These are phyloP conservation scores for Hypoxylon lienhwacheense DNA, from an alignment of 495 filamentous ascomycete genomes.

Conservation along the genomic window DNA sequence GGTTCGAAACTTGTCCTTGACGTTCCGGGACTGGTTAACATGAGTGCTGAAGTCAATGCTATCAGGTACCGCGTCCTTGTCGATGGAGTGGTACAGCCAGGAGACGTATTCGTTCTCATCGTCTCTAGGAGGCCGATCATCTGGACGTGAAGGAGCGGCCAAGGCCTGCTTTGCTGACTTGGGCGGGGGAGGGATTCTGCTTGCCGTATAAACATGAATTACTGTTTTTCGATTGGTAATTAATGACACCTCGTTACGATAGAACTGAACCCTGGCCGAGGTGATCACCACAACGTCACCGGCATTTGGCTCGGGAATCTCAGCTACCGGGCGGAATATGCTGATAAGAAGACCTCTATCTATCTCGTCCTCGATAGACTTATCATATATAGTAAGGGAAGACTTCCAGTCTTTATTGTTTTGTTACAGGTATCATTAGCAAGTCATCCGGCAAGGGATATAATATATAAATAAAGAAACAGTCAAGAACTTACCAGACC, in stretches of 20 bases:
- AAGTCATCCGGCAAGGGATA: neutral
- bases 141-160: slow-evolving; percentile 3
- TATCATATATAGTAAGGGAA: slow-evolving; percentile 43
- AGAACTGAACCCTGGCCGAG: slow-evolving; percentile 45
- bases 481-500: slow-evolving; percentile 41
- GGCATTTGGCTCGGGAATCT: slow-evolving; percentile 44
- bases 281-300: slow-evolving; percentile 49
- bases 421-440: slow-evolving; percentile 8
- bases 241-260: slow-evolving; percentile 39
- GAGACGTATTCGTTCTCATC: slow-evolving; percentile 46
- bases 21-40: slow-evolving; percentile 40
- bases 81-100: slow-evolving; percentile 44
- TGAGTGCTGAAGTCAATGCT: slow-evolving; percentile 49
- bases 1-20: slow-evolving; percentile 61
- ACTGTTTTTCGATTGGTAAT: slow-evolving; percentile 41
- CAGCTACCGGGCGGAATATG: slow-evolving; percentile 46
- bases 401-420: slow-evolving; percentile 51
- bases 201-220: slow-evolving; percentile 45
- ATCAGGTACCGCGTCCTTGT: slow-evolving; percentile 48
- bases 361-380: slow-evolving; percentile 40
- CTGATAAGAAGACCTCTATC: slow-evolving; percentile 38
- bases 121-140: slow-evolving; percentile 18
- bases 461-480: neutral
- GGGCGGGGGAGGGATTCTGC: slow-evolving; percentile 45
- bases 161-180: slow-evolving; percentile 42